These are phyloP conservation scores for Torulaspora indica DNA, from an alignment of 805 yeast species.

Conservation along the genomic window DNA sequence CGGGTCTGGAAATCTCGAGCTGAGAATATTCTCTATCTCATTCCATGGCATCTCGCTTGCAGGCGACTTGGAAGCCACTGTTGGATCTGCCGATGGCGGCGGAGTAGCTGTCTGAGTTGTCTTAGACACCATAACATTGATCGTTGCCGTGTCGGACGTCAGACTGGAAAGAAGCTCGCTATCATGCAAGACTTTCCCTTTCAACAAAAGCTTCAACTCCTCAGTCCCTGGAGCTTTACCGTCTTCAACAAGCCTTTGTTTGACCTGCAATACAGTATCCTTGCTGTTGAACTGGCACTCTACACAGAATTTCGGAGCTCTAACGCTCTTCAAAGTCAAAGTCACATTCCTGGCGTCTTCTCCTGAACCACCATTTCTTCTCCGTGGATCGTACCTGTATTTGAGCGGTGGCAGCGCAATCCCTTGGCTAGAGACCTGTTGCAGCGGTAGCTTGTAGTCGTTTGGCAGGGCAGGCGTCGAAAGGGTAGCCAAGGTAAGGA, in stretches of 20 bases:
- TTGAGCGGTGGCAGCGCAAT: conserved; percentile 48
- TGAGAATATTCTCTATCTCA: conserved; percentile 38
- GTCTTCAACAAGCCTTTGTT: conserved; percentile 27
- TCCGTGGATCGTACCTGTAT: conserved; percentile 36
- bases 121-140: conserved; percentile 44
- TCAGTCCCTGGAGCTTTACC: conserved; percentile 36
- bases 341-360: conserved; percentile 4
- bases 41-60: conserved; percentile 41
- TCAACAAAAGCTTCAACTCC: conserved; percentile 49
- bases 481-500: conserved; percentile 45
- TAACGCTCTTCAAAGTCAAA: conserved; percentile 57
- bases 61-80: not conserved
- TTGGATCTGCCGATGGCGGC: not conserved
- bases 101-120: conserved; percentile 8
- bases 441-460: conserved; percentile 31
- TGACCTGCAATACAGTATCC: conserved; percentile 36
- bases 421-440: conserved; percentile 37
- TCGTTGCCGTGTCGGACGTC: conserved; percentile 32
- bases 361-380: conserved; percentile 8
- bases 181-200: conserved; percentile 61
- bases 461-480: conserved; percentile 36
- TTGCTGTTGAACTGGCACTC: conserved; percentile 24
- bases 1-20: conserved; percentile 32
- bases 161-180: conserved; percentile 38
- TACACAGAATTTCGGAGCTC: conserved; percentile 61